A percentile compares a stretch with the other conserved stretches of the same genome.
Evolutionary conservation across 1,284 basidiomycete genomes (phyloP).

Genomic region (Cryptococcus sp.): DNA sequence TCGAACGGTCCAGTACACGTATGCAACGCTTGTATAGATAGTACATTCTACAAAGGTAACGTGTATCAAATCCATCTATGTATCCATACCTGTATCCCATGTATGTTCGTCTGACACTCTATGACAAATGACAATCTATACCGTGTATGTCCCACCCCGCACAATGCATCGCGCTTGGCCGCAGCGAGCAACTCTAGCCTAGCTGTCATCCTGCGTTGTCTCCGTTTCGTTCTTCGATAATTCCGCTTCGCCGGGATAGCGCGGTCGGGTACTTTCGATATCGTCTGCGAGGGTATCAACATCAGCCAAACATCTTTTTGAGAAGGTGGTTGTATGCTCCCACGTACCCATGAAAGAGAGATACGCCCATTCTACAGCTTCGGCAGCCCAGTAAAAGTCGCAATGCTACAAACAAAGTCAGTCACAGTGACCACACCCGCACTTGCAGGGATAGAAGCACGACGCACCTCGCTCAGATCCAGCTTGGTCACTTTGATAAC

Average conservation of each 20-base stretch:
- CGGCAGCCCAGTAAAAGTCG: conserved; percentile 61
- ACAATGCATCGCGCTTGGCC: too few relatives aligned
- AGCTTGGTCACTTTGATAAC: conserved; percentile 59
- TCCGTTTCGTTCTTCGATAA: conserved; percentile 7
- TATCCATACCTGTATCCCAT: too few relatives aligned
- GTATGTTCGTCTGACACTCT: too few relatives aligned
- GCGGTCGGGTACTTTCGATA: conserved; percentile 45
- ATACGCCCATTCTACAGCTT: conserved; percentile 64
- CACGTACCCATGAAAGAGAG: conserved; percentile 49
- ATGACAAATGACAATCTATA: too few relatives aligned
- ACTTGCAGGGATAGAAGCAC: conserved; percentile 25
- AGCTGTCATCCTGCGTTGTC: conserved; percentile 9
- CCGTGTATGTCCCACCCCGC: too few relatives aligned
- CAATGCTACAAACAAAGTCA: conserved; percentile 39
- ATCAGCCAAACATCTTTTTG: neutral
- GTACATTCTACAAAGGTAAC: too few relatives aligned
- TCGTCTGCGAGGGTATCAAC: conserved; percentile 32
- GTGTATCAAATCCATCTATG: too few relatives aligned
- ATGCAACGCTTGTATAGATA: too few relatives aligned
- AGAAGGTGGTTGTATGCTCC: neutral
- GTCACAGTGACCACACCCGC: conserved; percentile 15
- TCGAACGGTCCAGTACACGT: too few relatives aligned
- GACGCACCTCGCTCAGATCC: conserved; percentile 55
- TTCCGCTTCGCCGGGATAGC: conserved; percentile 40
- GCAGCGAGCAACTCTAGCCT: neutral